Evolutionary conservation across 495 filamentous ascomycete species (phyloP).

Genomic region (Penicillium malachiteum): DNA sequence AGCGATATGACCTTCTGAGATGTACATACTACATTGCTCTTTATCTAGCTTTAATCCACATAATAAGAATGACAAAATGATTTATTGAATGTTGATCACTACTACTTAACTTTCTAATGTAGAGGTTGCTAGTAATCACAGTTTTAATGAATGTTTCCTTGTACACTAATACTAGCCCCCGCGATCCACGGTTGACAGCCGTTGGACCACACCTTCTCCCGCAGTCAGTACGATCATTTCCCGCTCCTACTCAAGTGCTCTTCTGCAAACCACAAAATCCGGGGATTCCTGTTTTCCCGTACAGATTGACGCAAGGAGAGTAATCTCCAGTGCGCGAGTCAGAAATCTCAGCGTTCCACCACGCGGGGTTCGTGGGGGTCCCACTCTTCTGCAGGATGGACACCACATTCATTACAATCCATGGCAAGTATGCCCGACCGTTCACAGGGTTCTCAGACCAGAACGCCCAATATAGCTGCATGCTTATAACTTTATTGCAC

Average conservation of each 20-base stretch:
- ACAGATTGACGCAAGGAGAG: background rate
- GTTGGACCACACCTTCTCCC: slow-evolving; percentile 11
- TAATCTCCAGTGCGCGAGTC: background rate
- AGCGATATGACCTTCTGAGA: slow-evolving; percentile 7
- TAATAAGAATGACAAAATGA: slow-evolving; percentile 8
- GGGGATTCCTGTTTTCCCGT: background rate
- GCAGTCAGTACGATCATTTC: slow-evolving; percentile 8
- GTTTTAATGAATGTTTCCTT: background rate
- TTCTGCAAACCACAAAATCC: too few relatives aligned
- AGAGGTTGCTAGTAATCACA: background rate
- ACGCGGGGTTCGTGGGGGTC: slow-evolving; percentile 15
- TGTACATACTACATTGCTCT: slow-evolving; percentile 25
- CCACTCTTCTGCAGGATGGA: slow-evolving; percentile 59
- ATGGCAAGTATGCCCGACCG: slow-evolving; percentile 57
- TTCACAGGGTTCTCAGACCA: background rate
- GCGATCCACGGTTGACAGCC: slow-evolving; percentile 22
- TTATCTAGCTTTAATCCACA: slow-evolving; percentile 5
- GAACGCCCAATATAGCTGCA: background rate
- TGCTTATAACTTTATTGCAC: slow-evolving; percentile 1
- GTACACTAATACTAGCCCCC: background rate
- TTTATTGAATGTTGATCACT: slow-evolving; percentile 1
- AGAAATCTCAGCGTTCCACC: background rate
- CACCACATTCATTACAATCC: slow-evolving; percentile 91
- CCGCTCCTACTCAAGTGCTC: background rate
- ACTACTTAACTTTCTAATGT: background rate